Base-by-base conservation (phyloP, 805 yeast species). In the Saccharomycopsis oosterbeekiorum region DNA sequence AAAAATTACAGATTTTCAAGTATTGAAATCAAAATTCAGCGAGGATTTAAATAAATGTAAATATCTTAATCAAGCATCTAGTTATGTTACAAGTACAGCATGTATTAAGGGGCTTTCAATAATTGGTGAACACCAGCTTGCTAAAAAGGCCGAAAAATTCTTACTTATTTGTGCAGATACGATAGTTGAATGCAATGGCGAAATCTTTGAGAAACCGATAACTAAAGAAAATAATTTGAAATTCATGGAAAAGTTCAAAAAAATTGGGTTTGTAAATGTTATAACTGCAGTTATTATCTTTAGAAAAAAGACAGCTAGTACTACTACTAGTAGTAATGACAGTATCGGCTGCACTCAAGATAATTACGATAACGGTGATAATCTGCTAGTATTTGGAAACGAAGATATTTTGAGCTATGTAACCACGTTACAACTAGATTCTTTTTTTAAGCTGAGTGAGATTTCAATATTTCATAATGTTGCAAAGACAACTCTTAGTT, bases 131-230 rank as follows among this genome's bases (percentile, higher is more conserved):
- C 65, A 82, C 55, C 68, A 66, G 15, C 39, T 12, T 39, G 19
- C 12, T 21, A 21, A 24, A 15, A 11, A 29, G 1, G 43, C 15
- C 6, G 19, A 19, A 24, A 55, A 39, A 19, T 24, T 21, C 34
- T 10, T 68, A 5, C 62, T 77, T 3, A 68, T 86, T 8, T 78
- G 96, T 1, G 93, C 97, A 0, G 99, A 93, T 71, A 93, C 99
- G 0, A 74, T 84, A 1, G 80, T 94, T 79, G 82, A 81, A 43
- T 77, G 81, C 59, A 76, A 82, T 43, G 85, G 84, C 1, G 66
- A 71, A 4, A 83, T 92, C 11, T 81, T 82, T 65, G 99, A 93
- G 70, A 93, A 93, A 71, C 99, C 99, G 0, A 76, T 74, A n/a
- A 74, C 74, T 4, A 70, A 83, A 50, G 83, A 82, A 41, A 19